These are phyloP conservation scores for Tillandsia fasciculata DNA, from an alignment of 176 grass and related monocot genomes.

Conservation along the genomic window DNA sequence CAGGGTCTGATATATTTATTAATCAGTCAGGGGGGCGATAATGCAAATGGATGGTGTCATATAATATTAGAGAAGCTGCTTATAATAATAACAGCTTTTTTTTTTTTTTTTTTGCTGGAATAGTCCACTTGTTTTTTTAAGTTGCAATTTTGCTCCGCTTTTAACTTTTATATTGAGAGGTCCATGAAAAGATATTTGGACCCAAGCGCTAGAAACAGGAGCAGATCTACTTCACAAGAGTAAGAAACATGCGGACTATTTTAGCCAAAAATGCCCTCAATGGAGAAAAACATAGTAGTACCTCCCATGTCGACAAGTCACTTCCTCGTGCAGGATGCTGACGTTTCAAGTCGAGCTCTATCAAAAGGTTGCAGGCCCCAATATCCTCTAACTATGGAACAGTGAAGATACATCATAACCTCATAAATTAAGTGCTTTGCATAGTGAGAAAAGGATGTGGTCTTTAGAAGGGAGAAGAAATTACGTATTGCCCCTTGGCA, in stretches of 20 bases:
- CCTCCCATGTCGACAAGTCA: constrained; percentile 82
- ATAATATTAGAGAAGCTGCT: background rate
- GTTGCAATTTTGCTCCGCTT: no score
- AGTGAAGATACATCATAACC: background rate
- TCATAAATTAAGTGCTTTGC: background rate
- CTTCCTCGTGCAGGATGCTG: constrained; percentile 71
- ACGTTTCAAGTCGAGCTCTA: constrained; percentile 81
- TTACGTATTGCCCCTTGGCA: constrained; percentile 76
- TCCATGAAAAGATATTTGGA: no score
- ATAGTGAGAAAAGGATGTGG: background rate
- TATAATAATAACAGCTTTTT: no score
- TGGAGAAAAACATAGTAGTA: constrained; percentile 19
- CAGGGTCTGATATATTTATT: constrained; percentile 39
- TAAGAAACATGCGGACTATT: no score
- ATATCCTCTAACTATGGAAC: constrained; percentile 56
- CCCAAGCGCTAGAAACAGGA: no score
- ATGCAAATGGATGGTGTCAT: background rate
- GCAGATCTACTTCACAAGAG: no score
- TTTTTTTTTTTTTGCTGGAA: no score
- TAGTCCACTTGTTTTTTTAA: no score
- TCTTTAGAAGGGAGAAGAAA: constrained; percentile 2
- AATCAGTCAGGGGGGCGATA: background rate
- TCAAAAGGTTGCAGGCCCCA: constrained; percentile 53
- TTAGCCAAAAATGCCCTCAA: background rate
- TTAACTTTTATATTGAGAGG: no score